A percentile compares a stretch with the other conserved stretches of the same genome.
These are phyloP conservation scores for Cyberlindnera mycetangii DNA, from an alignment of 805 yeast genomes.

Conservation along the genomic window DNA sequence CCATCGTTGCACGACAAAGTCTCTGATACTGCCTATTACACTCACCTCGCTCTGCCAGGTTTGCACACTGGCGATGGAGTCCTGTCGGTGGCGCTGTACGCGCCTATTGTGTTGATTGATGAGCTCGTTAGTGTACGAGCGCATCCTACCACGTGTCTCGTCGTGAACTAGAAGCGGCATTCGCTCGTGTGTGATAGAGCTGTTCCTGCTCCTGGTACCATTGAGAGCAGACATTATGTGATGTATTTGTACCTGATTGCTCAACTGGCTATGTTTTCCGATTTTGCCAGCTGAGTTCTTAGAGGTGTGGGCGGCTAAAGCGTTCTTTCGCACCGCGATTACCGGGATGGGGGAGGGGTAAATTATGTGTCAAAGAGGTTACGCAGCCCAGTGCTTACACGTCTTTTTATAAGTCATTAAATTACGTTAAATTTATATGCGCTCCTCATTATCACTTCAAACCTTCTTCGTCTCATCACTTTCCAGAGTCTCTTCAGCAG, in stretches of 20 bases:
- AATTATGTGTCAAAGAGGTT: too few relatives aligned
- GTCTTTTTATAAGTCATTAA: background rate
- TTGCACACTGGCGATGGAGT: conserved; percentile 13
- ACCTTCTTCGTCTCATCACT: conserved; percentile 18
- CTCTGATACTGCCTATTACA: conserved; percentile 18
- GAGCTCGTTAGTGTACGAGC: conserved; percentile 18
- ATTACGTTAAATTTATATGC: background rate
- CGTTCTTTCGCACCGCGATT: background rate
- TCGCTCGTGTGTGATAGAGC: conserved; percentile 2
- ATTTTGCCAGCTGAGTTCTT: background rate
- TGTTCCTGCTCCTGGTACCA: background rate
- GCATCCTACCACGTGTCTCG: conserved; percentile 5
- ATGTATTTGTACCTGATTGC: background rate
- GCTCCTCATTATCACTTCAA: background rate
- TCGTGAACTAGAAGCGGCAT: conserved; percentile 3
- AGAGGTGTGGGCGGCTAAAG: background rate
- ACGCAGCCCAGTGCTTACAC: background rate
- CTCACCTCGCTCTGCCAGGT: conserved; percentile 16
- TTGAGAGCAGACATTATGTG: background rate
- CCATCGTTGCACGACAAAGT: conserved; percentile 19
- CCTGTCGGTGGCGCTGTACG: conserved; percentile 11
- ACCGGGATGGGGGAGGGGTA: conserved; percentile 4
- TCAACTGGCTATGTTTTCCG: background rate
- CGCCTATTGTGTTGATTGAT: conserved; percentile 16
- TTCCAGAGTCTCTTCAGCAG: conserved; percentile 24